Percentiles rank a stretch among this genome's conserved stretches.
Conservation (phyloP, 345 rosid genomes). For the Pugionium cornutum region DNA sequence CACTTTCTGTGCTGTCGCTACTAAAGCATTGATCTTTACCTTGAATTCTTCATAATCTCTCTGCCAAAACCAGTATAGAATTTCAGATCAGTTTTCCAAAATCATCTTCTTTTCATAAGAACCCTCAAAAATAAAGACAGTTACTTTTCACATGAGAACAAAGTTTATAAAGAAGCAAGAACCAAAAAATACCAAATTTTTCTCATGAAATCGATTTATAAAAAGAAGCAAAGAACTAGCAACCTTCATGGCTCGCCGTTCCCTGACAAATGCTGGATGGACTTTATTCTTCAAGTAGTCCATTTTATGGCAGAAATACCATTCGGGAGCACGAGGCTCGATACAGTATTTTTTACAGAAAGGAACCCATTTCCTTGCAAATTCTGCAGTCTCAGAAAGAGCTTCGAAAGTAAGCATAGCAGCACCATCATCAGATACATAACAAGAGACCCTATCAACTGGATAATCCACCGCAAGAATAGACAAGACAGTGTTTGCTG, state of each 20-base stretch:
- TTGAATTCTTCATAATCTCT: conserved; percentile 99
- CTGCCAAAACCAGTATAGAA: conserved; percentile 47
- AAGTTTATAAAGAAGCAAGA: background rate
- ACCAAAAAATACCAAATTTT: background rate
- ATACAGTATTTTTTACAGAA: conserved; percentile 87
- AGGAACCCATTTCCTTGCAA: conserved; percentile 98
- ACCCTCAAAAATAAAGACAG: background rate
- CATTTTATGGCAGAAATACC: conserved; percentile 94
- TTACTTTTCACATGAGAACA: conserved; percentile 1
- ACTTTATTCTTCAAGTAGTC: conserved; percentile 95
- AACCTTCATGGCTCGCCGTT: conserved; percentile 98
- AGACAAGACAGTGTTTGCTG: conserved; percentile 96
- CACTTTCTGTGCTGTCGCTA: conserved; percentile 93
- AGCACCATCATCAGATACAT: conserved; percentile 99
- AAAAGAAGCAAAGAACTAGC: conserved; percentile 24
- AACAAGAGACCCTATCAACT: conserved; percentile 87
- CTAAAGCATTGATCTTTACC: conserved; percentile 85
- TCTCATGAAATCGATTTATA: background rate
- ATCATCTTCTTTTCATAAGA: background rate
- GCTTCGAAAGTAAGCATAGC: conserved; percentile 99
- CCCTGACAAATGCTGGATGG: conserved; percentile 93
- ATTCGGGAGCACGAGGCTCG: conserved; percentile 98
- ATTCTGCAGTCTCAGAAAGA: conserved; percentile 95
- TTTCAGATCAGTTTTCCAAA: conserved; percentile 15
- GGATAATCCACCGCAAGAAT: conserved; percentile 99